These are phyloP conservation scores for Croton setiger DNA, from an alignment of 441 rosid genomes.

Conservation along the genomic window DNA sequence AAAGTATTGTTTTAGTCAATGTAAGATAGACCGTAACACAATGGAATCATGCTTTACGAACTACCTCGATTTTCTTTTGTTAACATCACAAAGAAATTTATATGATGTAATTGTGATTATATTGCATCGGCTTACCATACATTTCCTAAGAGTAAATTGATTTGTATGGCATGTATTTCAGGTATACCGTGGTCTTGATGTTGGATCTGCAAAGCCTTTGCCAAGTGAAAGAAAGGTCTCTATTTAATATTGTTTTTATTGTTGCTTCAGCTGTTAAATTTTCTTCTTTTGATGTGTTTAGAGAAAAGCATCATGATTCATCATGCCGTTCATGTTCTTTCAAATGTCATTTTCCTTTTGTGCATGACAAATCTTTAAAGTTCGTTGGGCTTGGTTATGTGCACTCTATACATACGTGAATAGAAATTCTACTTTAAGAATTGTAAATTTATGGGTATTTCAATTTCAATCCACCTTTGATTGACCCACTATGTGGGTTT, in stretches of 20 bases:
- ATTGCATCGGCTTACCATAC: no score
- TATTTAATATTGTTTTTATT: not conserved
- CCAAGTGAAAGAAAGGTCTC: conserved; percentile 49
- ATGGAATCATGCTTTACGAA: no score
- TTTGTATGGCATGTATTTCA: conserved; percentile 25
- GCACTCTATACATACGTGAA: not conserved
- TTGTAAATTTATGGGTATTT: not conserved
- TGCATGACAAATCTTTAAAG: not conserved
- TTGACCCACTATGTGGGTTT: not conserved
- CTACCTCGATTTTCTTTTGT: no score
- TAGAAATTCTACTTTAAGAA: not conserved
- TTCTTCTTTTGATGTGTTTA: not conserved
- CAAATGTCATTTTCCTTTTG: not conserved
- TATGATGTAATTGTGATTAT: no score
- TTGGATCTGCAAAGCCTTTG: conserved; percentile 86
- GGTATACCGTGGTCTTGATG: conserved; percentile 86
- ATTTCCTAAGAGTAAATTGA: not conserved
- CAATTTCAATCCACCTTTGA: conserved; percentile 2
- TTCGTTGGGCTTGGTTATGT: not conserved
- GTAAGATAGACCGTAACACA: no score
- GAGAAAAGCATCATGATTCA: not conserved
- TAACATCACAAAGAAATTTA: no score
- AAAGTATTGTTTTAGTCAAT: not conserved
- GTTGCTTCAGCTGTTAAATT: not conserved
- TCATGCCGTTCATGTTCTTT: not conserved